phyloP scores from a whole-genome alignment of 192 early-diverging fungal species.

The Coemansia aciculifera region DNA sequence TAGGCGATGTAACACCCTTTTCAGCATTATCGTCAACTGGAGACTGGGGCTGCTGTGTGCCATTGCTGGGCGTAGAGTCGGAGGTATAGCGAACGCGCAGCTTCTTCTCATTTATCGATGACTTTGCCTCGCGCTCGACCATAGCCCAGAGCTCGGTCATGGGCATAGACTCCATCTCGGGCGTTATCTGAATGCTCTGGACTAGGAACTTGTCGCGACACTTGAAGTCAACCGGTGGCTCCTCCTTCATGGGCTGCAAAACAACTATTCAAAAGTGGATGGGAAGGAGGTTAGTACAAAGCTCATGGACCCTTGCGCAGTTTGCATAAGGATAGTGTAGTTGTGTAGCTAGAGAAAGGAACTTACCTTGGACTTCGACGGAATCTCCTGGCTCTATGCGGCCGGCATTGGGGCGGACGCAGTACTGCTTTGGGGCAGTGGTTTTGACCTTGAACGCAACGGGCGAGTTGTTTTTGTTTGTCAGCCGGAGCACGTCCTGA shows the following conservation, averaged over 20 bases:
- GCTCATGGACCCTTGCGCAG: neutral
- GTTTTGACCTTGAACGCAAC: constrained; percentile 99
- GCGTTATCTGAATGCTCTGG: constrained; percentile 77
- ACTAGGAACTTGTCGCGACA: constrained; percentile 98
- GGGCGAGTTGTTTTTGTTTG: constrained; percentile 64
- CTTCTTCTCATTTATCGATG: constrained; percentile 67
- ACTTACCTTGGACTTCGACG: constrained; percentile 75
- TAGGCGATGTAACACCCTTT: constrained; percentile 1
- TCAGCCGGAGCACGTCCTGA: constrained; percentile 60
- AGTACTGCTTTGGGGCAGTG: constrained; percentile 96
- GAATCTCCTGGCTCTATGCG: constrained; percentile 66
- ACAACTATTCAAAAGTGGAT: constrained; percentile 58
- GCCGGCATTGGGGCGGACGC: constrained; percentile 92
- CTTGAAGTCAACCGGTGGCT: constrained; percentile 73
- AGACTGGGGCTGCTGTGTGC: constrained; percentile 12
- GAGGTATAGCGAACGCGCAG: constrained; percentile 63
- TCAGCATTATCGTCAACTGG: neutral
- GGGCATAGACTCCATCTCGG: constrained; percentile 64
- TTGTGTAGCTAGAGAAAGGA: neutral
- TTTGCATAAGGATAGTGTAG: neutral
- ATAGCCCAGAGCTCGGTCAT: constrained; percentile 71
- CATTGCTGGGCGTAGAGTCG: constrained; percentile 30
- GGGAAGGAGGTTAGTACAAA: neutral
- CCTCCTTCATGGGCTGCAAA: constrained; percentile 86
- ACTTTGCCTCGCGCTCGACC: constrained; percentile 63